Conservation (phyloP, 2,329 filamentous ascomycete genomes). For the Pyricularia sp. region DNA sequence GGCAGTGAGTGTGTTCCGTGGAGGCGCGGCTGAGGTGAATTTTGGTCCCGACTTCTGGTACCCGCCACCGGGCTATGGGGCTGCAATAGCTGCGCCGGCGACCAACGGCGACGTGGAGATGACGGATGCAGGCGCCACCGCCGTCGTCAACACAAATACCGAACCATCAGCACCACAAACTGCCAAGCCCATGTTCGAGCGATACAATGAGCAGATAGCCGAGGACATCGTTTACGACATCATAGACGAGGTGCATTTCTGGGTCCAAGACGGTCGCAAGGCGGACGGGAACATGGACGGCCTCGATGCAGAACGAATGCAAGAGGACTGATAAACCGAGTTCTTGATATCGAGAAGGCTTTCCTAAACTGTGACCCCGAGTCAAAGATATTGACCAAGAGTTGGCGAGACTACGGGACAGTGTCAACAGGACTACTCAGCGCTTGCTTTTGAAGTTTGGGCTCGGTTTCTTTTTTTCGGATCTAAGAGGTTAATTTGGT, state of each 20-base stretch:
- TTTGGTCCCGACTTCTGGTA: conserved; percentile 93
- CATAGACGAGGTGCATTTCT: conserved; percentile 89
- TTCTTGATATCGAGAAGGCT: not conserved
- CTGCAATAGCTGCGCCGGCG: conserved; percentile 18
- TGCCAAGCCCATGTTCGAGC: conserved; percentile 58
- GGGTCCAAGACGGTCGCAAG: conserved; percentile 57
- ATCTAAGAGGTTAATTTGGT: not conserved
- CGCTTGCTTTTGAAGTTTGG: not conserved
- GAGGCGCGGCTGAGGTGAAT: conserved; percentile 85
- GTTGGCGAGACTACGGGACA: not conserved
- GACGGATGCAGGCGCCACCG: conserved; percentile 24
- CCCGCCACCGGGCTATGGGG: conserved; percentile 54
- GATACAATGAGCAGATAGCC: conserved; percentile 86
- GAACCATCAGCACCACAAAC: conserved; percentile 11
- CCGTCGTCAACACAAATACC: conserved; percentile 1
- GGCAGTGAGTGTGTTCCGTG: conserved; percentile 83
- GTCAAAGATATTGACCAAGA: not conserved
- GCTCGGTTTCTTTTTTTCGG: not conserved
- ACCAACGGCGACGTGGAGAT: conserved; percentile 39
- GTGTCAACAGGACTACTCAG: not conserved
- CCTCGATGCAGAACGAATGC: conserved; percentile 26
- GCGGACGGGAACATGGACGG: conserved; percentile 36
- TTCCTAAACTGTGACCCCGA: not conserved
- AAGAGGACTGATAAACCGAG: not conserved
- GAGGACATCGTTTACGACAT: conserved; percentile 93